These are phyloP conservation scores for Osmanthus fragrans DNA, from an alignment of 257 asterid species.

Conservation along the genomic window DNA sequence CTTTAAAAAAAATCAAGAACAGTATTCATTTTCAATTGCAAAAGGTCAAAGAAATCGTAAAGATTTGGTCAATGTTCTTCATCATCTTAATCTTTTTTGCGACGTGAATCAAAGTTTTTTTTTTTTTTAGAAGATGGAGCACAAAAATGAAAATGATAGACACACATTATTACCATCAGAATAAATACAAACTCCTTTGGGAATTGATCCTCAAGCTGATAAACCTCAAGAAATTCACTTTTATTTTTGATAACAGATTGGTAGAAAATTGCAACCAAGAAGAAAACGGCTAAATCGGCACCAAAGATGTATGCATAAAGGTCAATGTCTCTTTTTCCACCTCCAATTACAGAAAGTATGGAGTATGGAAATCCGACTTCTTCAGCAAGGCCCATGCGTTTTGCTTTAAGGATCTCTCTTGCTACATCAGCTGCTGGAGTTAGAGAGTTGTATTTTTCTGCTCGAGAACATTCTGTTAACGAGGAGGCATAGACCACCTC, in stretches of 20 bases:
- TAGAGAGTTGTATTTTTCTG: constrained; percentile 72
- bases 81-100: not conserved
- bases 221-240: constrained; percentile 87
- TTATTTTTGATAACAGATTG: constrained; percentile 87
- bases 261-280: constrained; percentile 90
- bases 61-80: not conserved
- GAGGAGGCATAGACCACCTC: constrained; percentile 90
- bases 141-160: constrained; percentile 17
- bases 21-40: constrained; percentile 1
- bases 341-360: constrained; percentile 83
- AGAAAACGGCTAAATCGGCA: constrained; percentile 89
- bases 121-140: not conserved
- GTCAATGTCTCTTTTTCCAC: constrained; percentile 94
- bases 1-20: constrained; percentile 1
- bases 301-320: constrained; percentile 95
- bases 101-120: not conserved
- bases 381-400: constrained; percentile 48
- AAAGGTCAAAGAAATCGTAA: not conserved
- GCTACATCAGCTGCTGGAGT: constrained; percentile 98
- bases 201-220: constrained; percentile 99
- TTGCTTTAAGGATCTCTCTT: constrained; percentile 72
- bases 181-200: constrained; percentile 90
- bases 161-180: constrained; percentile 66
- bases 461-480: constrained; percentile 53
- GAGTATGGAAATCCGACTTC: constrained; percentile 80